Evolutionary conservation across 2,329 filamentous ascomycete species (phyloP), one percentile per base, ranked within the genome.

Genomic region (Rugonectria rugulosa): DNA sequence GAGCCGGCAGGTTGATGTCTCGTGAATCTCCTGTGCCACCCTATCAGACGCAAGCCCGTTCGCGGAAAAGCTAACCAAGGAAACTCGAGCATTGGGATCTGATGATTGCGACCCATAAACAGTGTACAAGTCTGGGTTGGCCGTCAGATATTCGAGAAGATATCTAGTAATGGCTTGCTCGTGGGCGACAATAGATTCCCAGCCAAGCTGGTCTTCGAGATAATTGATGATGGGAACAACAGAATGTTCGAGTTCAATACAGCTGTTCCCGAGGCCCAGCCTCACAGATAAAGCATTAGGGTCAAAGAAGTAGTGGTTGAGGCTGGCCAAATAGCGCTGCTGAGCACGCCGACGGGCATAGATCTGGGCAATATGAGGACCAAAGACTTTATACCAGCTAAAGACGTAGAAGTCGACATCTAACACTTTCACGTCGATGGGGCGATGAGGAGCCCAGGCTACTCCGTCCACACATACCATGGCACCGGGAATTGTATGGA

Each of bases 371-470:
- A 46, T 46, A 24, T 46, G 43, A 12, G 43, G 43, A n/a, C 43
- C 43, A 36, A 34, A 46, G 29, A 92, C 84, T 70, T 94, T 94
- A 74, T 93, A 93, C 90, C 89, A 93, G 1, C 82, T 87, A 68
- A 93, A 91, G n/a, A 80, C 75, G 70, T 93, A 94, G 63, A 92
- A 87, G 68, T 94, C 90, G 0, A 89, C 87, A 1, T 82, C 89
- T 0, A 91, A 77, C 0, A 75, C 84, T 60, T 83, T 79, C 5
- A 93, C 87, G 68, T 94, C 87, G 10, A 94, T 73, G 7, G 77
- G 77, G 5, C 89, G 79, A 70, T 94, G 90, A 0, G 90, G 90
- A 0, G 90, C 89, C 66, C 86, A 91, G 4, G 89, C 88, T 0
- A 93, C 90, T 2, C 86, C 90, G 72, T 94, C 91, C 6, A 93